Percentiles rank a stretch among this genome's conserved stretches.
phyloP scores from a whole-genome alignment of 2,329 filamentous ascomycete species.

The Erysiphe pulchra region DNA sequence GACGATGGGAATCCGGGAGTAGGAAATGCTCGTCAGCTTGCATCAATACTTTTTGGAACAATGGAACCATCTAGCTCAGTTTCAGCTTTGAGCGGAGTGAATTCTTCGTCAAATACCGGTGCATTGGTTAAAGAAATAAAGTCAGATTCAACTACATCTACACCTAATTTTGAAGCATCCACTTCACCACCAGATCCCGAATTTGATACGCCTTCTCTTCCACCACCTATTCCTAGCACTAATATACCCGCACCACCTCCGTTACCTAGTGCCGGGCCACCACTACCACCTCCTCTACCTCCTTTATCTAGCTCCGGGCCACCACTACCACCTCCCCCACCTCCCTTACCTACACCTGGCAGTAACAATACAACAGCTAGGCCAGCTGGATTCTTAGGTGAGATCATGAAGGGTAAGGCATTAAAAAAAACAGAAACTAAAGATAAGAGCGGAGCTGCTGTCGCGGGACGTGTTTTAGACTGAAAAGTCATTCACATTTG shows the following conservation, averaged over 20 bases:
- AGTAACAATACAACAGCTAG: conserved; percentile 18
- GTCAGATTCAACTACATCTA: conserved; percentile 18
- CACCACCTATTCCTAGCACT: conserved; percentile 13
- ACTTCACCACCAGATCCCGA: neutral
- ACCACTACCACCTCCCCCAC: conserved; percentile 13
- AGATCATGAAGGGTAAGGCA: conserved; percentile 57
- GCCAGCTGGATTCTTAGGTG: conserved; percentile 42
- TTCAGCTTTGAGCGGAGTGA: conserved; percentile 47
- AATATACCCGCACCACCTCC: conserved; percentile 14
- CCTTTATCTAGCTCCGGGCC: conserved; percentile 12
- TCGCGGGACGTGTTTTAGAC: conserved; percentile 47
- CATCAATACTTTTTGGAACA: conserved; percentile 84
- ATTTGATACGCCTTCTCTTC: conserved; percentile 1
- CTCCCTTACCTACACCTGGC: conserved; percentile 12
- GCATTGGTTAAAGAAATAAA: conserved; percentile 8
- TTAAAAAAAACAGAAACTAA: conserved; percentile 77
- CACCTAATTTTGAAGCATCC: conserved; percentile 15
- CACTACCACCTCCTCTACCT: conserved; percentile 13
- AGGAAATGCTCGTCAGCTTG: conserved; percentile 69
- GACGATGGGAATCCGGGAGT: conserved; percentile 59
- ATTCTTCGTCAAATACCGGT: conserved; percentile 18
- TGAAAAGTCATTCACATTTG: conserved; percentile 1
- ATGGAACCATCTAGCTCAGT: conserved; percentile 84
- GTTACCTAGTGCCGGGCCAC: conserved; percentile 4
- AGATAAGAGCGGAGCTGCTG: conserved; percentile 48